Conservation (phyloP, 495 filamentous ascomycete genomes). For the Usnea hakonensis region DNA sequence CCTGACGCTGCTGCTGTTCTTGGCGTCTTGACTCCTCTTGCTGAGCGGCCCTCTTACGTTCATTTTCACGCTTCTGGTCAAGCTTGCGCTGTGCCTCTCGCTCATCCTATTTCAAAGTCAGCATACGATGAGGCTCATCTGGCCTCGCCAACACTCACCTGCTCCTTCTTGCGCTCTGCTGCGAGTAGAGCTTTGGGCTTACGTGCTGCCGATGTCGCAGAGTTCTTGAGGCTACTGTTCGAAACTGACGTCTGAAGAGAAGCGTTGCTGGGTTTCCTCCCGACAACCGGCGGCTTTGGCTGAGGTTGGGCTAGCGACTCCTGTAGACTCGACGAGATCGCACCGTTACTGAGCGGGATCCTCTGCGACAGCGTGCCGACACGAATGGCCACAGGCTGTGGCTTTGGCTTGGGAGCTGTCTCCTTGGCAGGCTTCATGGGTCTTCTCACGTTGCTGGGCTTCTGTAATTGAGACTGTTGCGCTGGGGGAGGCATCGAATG, state of each 20-base stretch:
- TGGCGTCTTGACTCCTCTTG: conserved; percentile 44
- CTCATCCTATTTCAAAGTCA: conserved; percentile 48
- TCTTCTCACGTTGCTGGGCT: conserved; percentile 50
- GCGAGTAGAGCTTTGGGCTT: conserved; percentile 55
- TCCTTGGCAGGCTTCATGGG: conserved; percentile 67
- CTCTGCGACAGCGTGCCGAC: conserved; percentile 66
- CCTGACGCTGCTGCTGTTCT: conserved; percentile 39
- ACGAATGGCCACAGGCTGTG: conserved; percentile 70
- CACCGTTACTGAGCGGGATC: conserved; percentile 52
- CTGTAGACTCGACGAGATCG: conserved; percentile 49
- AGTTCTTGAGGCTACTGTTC: conserved; percentile 59
- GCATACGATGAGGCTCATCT: neutral
- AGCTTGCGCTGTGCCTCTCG: conserved; percentile 68
- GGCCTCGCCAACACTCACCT: conserved; percentile 29
- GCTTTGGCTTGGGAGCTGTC: conserved; percentile 53
- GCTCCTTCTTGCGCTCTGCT: conserved; percentile 69
- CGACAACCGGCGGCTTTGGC: conserved; percentile 42
- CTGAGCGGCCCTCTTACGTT: conserved; percentile 61
- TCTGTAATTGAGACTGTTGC: conserved; percentile 35
- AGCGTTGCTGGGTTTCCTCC: conserved; percentile 60
- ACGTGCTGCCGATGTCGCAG: conserved; percentile 50
- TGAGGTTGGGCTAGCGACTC: conserved; percentile 48
- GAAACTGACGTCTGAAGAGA: conserved; percentile 60
- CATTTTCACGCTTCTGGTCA: conserved; percentile 67
- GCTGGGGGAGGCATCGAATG: conserved; percentile 40